A percentile compares a stretch with the other conserved stretches of the same genome.
These are phyloP conservation scores for Coemansia sp. DNA, from an alignment of 192 early-diverging fungal genomes.

Conservation along the genomic window DNA sequence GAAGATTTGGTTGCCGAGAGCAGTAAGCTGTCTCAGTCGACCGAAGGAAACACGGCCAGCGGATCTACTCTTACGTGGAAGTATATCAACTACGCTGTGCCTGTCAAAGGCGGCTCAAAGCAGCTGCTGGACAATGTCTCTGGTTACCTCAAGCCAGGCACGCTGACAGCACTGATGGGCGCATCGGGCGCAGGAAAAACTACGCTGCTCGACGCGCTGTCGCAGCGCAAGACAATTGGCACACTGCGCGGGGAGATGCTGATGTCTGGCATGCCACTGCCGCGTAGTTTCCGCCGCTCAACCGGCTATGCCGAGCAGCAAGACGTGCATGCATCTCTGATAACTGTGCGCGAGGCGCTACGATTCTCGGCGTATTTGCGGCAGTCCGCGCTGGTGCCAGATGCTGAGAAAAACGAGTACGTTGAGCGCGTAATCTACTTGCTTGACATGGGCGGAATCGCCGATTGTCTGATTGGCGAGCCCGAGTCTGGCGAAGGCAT, in stretches of 20 bases:
- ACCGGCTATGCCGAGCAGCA: conserved; percentile 79
- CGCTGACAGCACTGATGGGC: conserved; percentile 75
- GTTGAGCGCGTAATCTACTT: conserved; percentile 69
- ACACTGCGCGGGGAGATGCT: conserved; percentile 62
- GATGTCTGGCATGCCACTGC: conserved; percentile 57
- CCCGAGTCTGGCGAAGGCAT: conserved; percentile 66
- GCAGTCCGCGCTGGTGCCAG: conserved; percentile 59
- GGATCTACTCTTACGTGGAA: conserved; percentile 67
- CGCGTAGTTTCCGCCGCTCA: conserved; percentile 60
- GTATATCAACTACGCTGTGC: conserved; percentile 68
- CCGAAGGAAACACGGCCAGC: conserved; percentile 47
- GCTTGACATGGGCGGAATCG: conserved; percentile 67
- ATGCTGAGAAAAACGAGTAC: conserved; percentile 60
- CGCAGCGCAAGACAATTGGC: conserved; percentile 69
- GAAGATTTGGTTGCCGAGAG: conserved; percentile 38
- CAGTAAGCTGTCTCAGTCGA: conserved; percentile 25
- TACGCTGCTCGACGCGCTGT: conserved; percentile 69
- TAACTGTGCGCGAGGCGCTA: conserved; percentile 64
- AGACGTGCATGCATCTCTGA: conserved; percentile 67
- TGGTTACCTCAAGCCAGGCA: conserved; percentile 69
- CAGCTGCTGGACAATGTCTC: conserved; percentile 66
- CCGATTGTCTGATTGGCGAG: conserved; percentile 65
- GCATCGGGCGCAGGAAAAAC: conserved; percentile 66
- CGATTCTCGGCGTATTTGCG: conserved; percentile 63
- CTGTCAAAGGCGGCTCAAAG: conserved; percentile 59